Conservation (phyloP, 441 rosid genomes). For the Mallotus japonicus region DNA sequence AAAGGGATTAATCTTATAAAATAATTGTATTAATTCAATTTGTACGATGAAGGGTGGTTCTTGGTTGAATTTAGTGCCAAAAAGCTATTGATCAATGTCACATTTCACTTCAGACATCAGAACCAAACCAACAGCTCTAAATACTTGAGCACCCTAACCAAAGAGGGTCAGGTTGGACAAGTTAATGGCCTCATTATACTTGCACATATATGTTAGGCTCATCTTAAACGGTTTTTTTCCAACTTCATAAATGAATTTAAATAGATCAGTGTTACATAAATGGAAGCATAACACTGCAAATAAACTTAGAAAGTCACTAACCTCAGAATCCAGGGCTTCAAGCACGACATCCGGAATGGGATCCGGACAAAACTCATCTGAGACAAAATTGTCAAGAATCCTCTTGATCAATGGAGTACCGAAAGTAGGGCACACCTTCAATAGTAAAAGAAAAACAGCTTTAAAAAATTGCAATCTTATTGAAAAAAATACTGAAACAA, state of each 20-base stretch:
- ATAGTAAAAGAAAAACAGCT: slow-evolving; percentile 19
- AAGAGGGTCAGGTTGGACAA: background rate
- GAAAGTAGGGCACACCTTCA: slow-evolving; percentile 89
- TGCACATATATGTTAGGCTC: background rate
- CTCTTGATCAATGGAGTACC: slow-evolving; percentile 73
- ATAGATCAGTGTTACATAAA: background rate
- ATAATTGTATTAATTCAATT: no score
- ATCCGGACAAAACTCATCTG: slow-evolving; percentile 95
- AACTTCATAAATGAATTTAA: background rate
- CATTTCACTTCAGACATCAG: background rate
- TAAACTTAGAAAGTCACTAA: slow-evolving; percentile 29
- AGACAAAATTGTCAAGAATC: slow-evolving; percentile 63
- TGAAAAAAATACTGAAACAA: background rate
- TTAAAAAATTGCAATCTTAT: slow-evolving; percentile 1
- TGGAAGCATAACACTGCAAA: background rate
- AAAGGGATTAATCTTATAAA: no score
- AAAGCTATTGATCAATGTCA: background rate
- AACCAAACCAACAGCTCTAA: background rate
- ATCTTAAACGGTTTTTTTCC: background rate
- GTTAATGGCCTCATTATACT: background rate
- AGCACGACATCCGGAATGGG: slow-evolving; percentile 74
- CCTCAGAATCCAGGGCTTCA: slow-evolving; percentile 81
- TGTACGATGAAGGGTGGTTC: background rate
- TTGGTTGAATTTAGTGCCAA: background rate
- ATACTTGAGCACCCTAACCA: background rate